phyloP scores from a whole-genome alignment of 176 grass and related monocot species.

The Bolboschoenus planiculmis region DNA sequence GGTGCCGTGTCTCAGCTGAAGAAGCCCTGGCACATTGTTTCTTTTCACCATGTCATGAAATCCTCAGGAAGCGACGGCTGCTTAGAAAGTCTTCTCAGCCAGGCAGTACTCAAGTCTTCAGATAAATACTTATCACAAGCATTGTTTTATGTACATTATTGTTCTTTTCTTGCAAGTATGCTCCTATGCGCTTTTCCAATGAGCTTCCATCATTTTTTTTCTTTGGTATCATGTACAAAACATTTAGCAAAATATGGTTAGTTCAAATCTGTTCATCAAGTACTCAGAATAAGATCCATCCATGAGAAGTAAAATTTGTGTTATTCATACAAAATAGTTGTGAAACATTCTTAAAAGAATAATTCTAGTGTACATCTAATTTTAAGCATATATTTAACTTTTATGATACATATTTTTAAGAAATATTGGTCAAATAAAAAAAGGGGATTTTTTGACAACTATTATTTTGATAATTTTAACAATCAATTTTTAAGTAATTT shows the following conservation, averaged over 20 bases:
- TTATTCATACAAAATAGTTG: too few species aligned
- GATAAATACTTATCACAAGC: not conserved
- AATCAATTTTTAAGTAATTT: too few species aligned
- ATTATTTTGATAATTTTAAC: too few species aligned
- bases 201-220: not conserved
- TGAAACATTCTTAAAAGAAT: too few species aligned
- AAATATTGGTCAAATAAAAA: not conserved
- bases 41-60: conserved; percentile 45
- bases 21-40: conserved; percentile 66
- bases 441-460: too few species aligned
- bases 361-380: too few species aligned
- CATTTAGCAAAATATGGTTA: not conserved
- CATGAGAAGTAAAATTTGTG: too few species aligned
- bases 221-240: not conserved
- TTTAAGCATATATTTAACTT: too few species aligned
- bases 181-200: not conserved
- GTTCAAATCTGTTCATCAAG: not conserved
- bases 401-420: too few species aligned
- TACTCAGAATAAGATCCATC: not conserved
- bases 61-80: conserved; percentile 31
- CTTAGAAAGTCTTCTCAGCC: conserved; percentile 25
- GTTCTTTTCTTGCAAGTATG: not conserved
- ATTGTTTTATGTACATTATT: not conserved
- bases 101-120: not conserved
- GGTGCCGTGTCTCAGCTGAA: conserved; percentile 67